Base-by-base conservation (phyloP, 1,284 basidiomycete species). In the Chiua sp. region DNA sequence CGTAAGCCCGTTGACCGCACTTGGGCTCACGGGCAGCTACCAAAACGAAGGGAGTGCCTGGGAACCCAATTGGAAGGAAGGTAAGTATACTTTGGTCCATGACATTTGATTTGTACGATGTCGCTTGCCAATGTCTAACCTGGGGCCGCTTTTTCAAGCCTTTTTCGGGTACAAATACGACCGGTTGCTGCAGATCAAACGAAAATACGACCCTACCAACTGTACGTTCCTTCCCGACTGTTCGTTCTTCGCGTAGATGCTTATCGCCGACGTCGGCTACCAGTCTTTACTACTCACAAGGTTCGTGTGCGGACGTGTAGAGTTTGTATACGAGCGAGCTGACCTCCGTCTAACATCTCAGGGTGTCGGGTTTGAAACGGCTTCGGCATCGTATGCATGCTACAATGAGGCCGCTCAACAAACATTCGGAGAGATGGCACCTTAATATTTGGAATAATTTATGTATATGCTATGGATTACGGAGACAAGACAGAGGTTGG, bases 91-190 rank as follows among this genome's bases (percentile, higher is more conserved):
- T 12, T 8, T n/a, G n/a, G n/a, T n/a, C n/a, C n/a, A n/a, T n/a
- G n/a, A n/a, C n/a, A n/a, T n/a, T n/a, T n/a, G n/a, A n/a, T 23
- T 22, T 42, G 20, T 37, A 16, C 32, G 22, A 28, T 57, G 2
- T 39, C 13, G 13, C 35, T 2, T 16, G 4, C 18, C 37, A 7
- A 39, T 39, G 18, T 39, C 16, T 39, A 20, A 39, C n/a, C n/a
- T n/a, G n/a, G n/a, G n/a, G n/a, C n/a, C 37, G 7, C 6, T 18
- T 18, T 44, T 7, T 12, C 11, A 16, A 71, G 67, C 50, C 22
- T 71, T 67, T 33, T 71, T 72, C 28, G 63, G 69, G 20, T 63
- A 63, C 61, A 72, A 70, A 53, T 71, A 72, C 33, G 51, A 57
- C 3, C 13, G 44, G 11, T 23, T 71, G 13, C 62, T 51, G 16